phyloP scores from a whole-genome alignment of 495 filamentous ascomycete genomes.

The Cercophora scortea region DNA sequence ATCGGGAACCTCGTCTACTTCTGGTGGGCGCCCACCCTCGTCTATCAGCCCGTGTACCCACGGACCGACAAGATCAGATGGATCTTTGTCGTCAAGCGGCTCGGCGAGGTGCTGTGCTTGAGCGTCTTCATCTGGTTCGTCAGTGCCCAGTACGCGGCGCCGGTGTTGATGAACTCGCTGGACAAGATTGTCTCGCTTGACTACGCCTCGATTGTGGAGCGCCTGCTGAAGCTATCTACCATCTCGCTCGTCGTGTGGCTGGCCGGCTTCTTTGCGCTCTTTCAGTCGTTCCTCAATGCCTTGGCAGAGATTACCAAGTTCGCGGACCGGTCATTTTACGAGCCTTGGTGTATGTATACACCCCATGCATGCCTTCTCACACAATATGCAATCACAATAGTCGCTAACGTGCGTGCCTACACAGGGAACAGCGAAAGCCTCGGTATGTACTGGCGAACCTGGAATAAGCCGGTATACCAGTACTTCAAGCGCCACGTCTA shows the following conservation, averaged over 20 bases:
- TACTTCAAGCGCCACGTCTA: constrained; percentile 95
- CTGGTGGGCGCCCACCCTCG: constrained; percentile 92
- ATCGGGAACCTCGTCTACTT: constrained; percentile 83
- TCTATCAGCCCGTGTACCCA: constrained; percentile 96
- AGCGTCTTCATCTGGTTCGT: constrained; percentile 88
- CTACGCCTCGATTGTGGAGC: constrained; percentile 73
- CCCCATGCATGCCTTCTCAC: neutral
- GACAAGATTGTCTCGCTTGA: constrained; percentile 77
- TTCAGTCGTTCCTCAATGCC: constrained; percentile 83
- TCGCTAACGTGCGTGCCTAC: neutral
- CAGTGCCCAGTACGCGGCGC: constrained; percentile 86
- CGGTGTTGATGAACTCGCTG: constrained; percentile 80
- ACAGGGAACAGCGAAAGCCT: constrained; percentile 70
- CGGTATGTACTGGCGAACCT: constrained; percentile 86
- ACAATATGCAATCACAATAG: neutral
- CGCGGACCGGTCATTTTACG: constrained; percentile 89
- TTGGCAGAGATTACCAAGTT: constrained; percentile 86
- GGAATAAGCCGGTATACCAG: constrained; percentile 94
- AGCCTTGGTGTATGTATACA: constrained; percentile 66
- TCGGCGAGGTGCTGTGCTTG: constrained; percentile 66
- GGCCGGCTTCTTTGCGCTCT: constrained; percentile 91
- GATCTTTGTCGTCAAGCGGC: constrained; percentile 75
- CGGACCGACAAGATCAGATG: constrained; percentile 70
- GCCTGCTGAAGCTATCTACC: constrained; percentile 88
- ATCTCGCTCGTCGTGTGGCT: constrained; percentile 94